phyloP scores from a whole-genome alignment of 495 filamentous ascomycete genomes.

The Penicillium lagena region DNA sequence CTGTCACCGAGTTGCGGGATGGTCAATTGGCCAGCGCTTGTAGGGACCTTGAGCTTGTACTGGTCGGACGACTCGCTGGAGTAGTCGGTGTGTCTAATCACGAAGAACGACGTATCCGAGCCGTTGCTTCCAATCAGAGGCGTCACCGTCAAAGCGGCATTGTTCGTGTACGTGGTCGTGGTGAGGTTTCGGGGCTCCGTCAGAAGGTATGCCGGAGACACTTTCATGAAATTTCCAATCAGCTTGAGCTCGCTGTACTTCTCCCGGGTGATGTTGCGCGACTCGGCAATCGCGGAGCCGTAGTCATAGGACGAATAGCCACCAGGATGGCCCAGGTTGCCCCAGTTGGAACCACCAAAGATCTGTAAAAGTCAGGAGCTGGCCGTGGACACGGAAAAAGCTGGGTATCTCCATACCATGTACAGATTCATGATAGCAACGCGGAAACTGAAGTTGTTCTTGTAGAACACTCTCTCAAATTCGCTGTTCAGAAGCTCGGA shows the following conservation, averaged over 20 bases:
- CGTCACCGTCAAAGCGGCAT: conserved; percentile 49
- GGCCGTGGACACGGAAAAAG: background rate
- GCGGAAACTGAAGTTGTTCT: conserved; percentile 65
- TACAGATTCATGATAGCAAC: conserved; percentile 59
- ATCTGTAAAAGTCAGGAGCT: conserved; percentile 31
- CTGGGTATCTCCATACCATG: conserved; percentile 45
- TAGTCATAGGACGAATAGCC: conserved; percentile 76
- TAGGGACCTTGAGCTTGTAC: conserved; percentile 58
- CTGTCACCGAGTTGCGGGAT: conserved; percentile 57
- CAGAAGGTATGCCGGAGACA: conserved; percentile 59
- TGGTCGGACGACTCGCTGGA: conserved; percentile 43
- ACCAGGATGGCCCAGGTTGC: conserved; percentile 66
- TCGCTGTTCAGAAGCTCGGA: conserved; percentile 56
- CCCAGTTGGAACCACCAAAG: conserved; percentile 80
- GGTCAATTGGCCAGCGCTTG: conserved; percentile 52
- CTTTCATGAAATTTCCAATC: conserved; percentile 63
- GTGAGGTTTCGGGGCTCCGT: conserved; percentile 42
- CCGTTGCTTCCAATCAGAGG: conserved; percentile 46
- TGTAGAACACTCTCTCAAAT: conserved; percentile 74
- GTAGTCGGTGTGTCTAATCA: conserved; percentile 60
- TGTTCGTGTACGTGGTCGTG: conserved; percentile 44
- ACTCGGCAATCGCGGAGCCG: conserved; percentile 61
- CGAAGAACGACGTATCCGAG: conserved; percentile 50
- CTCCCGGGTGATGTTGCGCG: conserved; percentile 57
- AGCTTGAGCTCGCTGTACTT: conserved; percentile 79